Percentiles rank a stretch among this genome's conserved stretches.
Conservation (phyloP, 768 basidiomycete genomes). For the Collybia sp. region DNA sequence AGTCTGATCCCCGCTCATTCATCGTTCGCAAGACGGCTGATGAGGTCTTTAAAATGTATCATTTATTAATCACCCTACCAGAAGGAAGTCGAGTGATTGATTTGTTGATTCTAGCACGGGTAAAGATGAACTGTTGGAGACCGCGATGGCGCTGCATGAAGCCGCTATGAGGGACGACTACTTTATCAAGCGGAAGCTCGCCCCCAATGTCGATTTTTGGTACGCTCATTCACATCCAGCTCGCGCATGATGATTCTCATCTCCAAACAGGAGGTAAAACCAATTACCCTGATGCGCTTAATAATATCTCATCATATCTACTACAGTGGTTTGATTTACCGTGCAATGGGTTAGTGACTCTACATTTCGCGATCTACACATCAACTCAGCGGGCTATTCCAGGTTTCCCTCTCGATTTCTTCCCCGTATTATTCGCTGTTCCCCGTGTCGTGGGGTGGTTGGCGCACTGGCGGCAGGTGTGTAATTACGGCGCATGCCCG, state of each 20-base stretch:
- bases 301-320: conserved; percentile 1
- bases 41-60: conserved; percentile 86
- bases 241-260: conserved; percentile 9
- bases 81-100: neutral
- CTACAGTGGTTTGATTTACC: conserved; percentile 79
- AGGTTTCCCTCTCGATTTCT: conserved; percentile 93
- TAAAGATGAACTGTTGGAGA: conserved; percentile 78
- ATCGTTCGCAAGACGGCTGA: conserved; percentile 89
- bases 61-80: neutral
- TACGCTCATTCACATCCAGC: conserved; percentile 26
- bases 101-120: conserved; percentile 56
- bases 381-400: neutral
- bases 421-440: conserved; percentile 90
- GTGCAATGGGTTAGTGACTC: conserved; percentile 69
- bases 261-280: conserved; percentile 49
- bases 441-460: conserved; percentile 93
- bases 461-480: conserved; percentile 85
- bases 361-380: neutral
- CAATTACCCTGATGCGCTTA: conserved; percentile 2
- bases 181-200: conserved; percentile 75
- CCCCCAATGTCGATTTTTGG: conserved; percentile 93
- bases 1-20: conserved; percentile 90
- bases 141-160: conserved; percentile 85
- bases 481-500: conserved; percentile 6
- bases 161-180: conserved; percentile 90